Conservation (phyloP, 2,329 filamentous ascomycete genomes). For the Colletotrichum siamense region DNA sequence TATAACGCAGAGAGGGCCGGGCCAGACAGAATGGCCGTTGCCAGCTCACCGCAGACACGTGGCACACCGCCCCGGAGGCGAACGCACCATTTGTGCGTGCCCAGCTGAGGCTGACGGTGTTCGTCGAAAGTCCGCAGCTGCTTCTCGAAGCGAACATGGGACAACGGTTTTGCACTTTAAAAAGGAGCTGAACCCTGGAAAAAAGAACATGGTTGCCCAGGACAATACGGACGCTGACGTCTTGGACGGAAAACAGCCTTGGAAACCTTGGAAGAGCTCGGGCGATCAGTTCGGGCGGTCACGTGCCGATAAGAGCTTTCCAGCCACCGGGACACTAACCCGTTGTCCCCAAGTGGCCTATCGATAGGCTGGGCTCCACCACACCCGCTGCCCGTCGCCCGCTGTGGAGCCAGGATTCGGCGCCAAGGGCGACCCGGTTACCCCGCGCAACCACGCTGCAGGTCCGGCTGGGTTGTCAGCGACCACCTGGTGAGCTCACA, state of each 20-base stretch:
- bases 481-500: slow-evolving; percentile 14
- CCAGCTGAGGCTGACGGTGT: neutral
- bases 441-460: slow-evolving; percentile 24
- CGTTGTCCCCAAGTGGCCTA: neutral
- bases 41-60: slow-evolving; percentile 5
- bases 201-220: neutral
- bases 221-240: neutral
- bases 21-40: neutral
- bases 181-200: neutral
- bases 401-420: neutral
- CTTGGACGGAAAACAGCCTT: neutral
- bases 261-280: neutral
- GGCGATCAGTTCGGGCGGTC: neutral
- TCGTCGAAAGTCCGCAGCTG: neutral
- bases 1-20: neutral
- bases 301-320: slow-evolving; percentile 21
- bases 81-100: neutral
- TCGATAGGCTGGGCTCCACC: slow-evolving; percentile 9
- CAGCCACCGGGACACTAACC: neutral
- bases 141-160: neutral
- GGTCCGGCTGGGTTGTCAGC: slow-evolving; percentile 5
- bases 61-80: neutral
- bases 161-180: neutral
- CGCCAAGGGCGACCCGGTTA: slow-evolving; percentile 19
- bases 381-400: neutral